These are phyloP conservation scores for Cantharellus anzutake DNA, from an alignment of 768 basidiomycete species.

Conservation along the genomic window DNA sequence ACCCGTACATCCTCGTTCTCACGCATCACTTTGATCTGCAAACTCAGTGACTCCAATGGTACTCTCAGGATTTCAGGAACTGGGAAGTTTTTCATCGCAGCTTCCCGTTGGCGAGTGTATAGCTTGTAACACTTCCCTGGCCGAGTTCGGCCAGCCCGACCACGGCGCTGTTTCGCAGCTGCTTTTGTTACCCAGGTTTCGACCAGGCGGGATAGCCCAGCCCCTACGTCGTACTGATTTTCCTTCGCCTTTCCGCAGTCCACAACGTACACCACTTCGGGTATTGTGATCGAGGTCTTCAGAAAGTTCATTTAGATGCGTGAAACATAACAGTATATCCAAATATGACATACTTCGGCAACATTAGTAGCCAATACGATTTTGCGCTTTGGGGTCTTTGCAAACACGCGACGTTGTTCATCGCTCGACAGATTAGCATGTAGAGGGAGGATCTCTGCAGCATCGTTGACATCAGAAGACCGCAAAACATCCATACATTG, in stretches of 20 bases:
- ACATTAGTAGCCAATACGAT: constrained; percentile 84
- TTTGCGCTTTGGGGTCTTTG: constrained; percentile 46
- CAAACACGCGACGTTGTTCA: constrained; percentile 68
- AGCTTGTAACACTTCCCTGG: constrained; percentile 77
- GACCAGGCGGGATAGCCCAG: constrained; percentile 51
- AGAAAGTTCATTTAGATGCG: not conserved
- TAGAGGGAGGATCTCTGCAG: constrained; percentile 47
- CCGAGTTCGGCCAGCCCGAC: constrained; percentile 75
- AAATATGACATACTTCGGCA: constrained; percentile 40
- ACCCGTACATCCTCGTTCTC: constrained; percentile 66
- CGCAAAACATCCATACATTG: constrained; percentile 50
- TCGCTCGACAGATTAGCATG: constrained; percentile 77
- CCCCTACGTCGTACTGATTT: constrained; percentile 47
- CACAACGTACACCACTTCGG: constrained; percentile 72
- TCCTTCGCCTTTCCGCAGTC: constrained; percentile 80
- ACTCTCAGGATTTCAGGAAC: constrained; percentile 78
- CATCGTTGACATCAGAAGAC: constrained; percentile 16
- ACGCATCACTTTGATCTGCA: constrained; percentile 66
- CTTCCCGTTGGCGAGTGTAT: constrained; percentile 56
- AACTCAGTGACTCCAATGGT: constrained; percentile 62
- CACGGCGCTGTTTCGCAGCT: constrained; percentile 65
- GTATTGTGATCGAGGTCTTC: constrained; percentile 79
- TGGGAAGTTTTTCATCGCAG: constrained; percentile 49
- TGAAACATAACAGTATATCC: not conserved
- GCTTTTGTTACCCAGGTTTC: constrained; percentile 68